Evolutionary conservation across 352 stramenopile genomes (phyloP).

Genomic region (Hyaloperonospora arabidopsidis): DNA sequence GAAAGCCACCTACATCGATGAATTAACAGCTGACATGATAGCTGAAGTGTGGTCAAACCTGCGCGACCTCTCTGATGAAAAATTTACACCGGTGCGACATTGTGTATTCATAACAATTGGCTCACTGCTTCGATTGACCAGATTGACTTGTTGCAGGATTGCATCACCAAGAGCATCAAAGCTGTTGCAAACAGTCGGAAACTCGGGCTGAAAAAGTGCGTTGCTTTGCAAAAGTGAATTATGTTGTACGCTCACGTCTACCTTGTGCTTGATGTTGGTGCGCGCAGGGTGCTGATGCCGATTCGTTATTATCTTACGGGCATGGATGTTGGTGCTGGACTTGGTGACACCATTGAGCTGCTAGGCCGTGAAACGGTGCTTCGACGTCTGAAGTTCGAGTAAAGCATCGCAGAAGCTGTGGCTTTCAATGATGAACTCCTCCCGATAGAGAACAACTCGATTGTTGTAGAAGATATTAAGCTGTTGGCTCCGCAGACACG

Average conservation of each 20-base stretch:
- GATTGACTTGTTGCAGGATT: slow-evolving; percentile 33
- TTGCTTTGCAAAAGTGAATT: slow-evolving; percentile 3
- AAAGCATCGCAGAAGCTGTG: not conserved
- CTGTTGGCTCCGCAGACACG: too few species aligned
- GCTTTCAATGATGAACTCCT: not conserved
- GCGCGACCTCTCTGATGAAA: slow-evolving; percentile 42
- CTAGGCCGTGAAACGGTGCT: slow-evolving; percentile 58
- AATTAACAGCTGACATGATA: slow-evolving; percentile 51
- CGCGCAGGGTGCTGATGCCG: slow-evolving; percentile 73
- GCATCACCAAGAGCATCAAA: slow-evolving; percentile 76
- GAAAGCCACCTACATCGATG: slow-evolving; percentile 68
- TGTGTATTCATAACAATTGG: not conserved
- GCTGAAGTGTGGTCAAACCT: slow-evolving; percentile 38
- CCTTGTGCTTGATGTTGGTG: slow-evolving; percentile 6
- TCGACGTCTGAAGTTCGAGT: slow-evolving; percentile 31
- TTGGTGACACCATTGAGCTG: slow-evolving; percentile 78
- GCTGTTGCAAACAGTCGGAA: slow-evolving; percentile 65
- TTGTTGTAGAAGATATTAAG: too few species aligned
- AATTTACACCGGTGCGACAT: slow-evolving; percentile 51
- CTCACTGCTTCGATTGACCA: not conserved
- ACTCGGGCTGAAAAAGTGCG: slow-evolving; percentile 74
- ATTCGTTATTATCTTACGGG: slow-evolving; percentile 81
- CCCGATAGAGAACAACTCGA: slow-evolving; percentile 2
- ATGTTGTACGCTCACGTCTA: slow-evolving; percentile 2
- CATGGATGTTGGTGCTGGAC: slow-evolving; percentile 76